These are phyloP conservation scores for Tylopilus rubrobrunneus DNA, from an alignment of 768 basidiomycete genomes.

Conservation along the genomic window DNA sequence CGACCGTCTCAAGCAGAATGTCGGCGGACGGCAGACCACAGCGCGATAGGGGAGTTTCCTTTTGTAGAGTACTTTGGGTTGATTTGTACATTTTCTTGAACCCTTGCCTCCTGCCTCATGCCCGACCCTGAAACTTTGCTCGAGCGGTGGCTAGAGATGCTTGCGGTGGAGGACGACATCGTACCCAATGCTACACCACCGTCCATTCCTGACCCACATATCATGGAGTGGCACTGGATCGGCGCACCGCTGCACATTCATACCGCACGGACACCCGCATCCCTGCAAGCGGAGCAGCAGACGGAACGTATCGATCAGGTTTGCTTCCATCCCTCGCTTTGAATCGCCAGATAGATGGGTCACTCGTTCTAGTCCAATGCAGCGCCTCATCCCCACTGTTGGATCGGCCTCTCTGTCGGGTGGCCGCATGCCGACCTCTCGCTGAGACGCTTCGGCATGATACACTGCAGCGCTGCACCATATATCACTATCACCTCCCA, in stretches of 20 bases:
- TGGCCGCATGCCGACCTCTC: not conserved
- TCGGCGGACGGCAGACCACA: conserved; percentile 59
- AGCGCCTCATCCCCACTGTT: not conserved
- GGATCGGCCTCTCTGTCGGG: conserved; percentile 6
- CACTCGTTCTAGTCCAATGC: not conserved
- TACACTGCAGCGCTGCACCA: not conserved
- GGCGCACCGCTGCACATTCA: not conserved
- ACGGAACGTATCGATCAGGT: not conserved
- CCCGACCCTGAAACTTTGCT: not conserved
- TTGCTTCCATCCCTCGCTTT: not conserved
- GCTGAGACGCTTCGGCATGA: conserved; percentile 8
- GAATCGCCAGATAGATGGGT: not conserved
- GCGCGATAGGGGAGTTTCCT: conserved; percentile 30
- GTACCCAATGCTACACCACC: not conserved
- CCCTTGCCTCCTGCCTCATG: not conserved
- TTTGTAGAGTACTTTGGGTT: not conserved
- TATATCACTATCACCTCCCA: not conserved
- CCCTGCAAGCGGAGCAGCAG: not conserved
- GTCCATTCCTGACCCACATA: not conserved
- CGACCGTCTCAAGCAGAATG: conserved; percentile 56
- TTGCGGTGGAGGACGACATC: not conserved
- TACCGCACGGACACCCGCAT: not conserved
- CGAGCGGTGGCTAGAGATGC: not conserved
- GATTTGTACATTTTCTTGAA: not conserved
- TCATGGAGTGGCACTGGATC: not conserved